A percentile compares a stretch with the other conserved stretches of the same genome.
Evolutionary conservation across 1,284 basidiomycete genomes (phyloP).

Genomic region (Fistulina hepatica): DNA sequence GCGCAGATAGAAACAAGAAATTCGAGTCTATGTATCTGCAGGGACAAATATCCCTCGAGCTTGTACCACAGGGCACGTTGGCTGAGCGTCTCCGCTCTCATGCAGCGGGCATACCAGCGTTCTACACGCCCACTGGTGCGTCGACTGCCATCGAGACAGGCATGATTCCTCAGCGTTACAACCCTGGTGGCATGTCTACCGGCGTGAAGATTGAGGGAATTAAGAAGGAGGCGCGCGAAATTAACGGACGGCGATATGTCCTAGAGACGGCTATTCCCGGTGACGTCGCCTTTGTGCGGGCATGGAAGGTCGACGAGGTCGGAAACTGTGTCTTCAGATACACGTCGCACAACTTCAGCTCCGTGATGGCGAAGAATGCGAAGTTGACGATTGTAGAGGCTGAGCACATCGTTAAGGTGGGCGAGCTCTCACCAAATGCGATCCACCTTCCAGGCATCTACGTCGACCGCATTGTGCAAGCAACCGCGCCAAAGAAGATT

Average conservation of each 20-base stretch:
- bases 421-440: constrained; percentile 73
- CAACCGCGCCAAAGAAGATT: constrained; percentile 71
- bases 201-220: constrained; percentile 63
- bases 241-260: constrained; percentile 77
- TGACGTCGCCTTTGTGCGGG: constrained; percentile 83
- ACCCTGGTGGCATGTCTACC: constrained; percentile 50
- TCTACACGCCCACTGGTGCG: constrained; percentile 94
- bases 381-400: constrained; percentile 91
- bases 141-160: constrained; percentile 77
- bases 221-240: constrained; percentile 70
- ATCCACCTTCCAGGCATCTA: constrained; percentile 84
- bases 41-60: constrained; percentile 76
- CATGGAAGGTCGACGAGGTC: constrained; percentile 92
- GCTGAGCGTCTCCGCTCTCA: constrained; percentile 87
- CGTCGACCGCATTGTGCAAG: constrained; percentile 76
- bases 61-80: constrained; percentile 86
- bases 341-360: constrained; percentile 82
- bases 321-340: constrained; percentile 86
- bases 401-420: constrained; percentile 85
- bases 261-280: constrained; percentile 83
- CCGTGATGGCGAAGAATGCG: constrained; percentile 83
- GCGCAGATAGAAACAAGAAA: constrained; percentile 52
- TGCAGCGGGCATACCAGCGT: constrained; percentile 91
- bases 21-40: constrained; percentile 72
- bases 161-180: constrained; percentile 66